A percentile compares a stretch with the other conserved stretches of the same genome.
phyloP scores from a whole-genome alignment of 345 rosid genomes.

The Streptanthus diversifolius region DNA sequence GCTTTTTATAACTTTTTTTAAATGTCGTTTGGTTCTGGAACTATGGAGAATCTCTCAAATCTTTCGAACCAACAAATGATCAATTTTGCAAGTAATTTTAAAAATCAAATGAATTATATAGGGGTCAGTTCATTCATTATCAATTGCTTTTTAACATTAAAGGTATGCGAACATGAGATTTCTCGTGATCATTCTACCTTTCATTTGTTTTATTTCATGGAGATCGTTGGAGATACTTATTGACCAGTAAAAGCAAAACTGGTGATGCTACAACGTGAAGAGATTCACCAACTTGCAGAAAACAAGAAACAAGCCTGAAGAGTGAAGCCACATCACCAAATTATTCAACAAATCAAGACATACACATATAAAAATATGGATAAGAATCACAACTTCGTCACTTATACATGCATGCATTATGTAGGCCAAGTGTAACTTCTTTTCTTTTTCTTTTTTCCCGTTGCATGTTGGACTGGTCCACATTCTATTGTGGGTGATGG shows the following conservation, averaged over 20 bases:
- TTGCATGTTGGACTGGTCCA: background rate
- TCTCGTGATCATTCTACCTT: background rate
- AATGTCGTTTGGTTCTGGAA: background rate
- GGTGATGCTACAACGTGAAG: background rate
- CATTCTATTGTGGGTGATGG: background rate
- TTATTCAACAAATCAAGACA: background rate
- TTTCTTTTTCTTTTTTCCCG: background rate
- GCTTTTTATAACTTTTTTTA: background rate
- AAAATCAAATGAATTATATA: no score
- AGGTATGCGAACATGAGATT: background rate
- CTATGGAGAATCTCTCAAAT: background rate
- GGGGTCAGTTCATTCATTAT: background rate
- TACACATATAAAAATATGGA: background rate
- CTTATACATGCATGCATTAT: background rate
- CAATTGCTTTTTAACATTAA: background rate
- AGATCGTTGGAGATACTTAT: background rate
- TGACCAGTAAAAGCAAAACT: background rate
- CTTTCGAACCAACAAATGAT: background rate
- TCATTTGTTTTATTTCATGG: background rate
- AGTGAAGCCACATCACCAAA: background rate
- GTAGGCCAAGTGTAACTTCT: background rate
- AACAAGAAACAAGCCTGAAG: background rate
- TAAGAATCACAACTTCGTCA: background rate
- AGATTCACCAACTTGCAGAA: conserved; percentile 2
- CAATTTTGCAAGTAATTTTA: no score